Evolutionary conservation across 768 basidiomycete genomes (phyloP).

Genomic region (Naematelia encephala): DNA sequence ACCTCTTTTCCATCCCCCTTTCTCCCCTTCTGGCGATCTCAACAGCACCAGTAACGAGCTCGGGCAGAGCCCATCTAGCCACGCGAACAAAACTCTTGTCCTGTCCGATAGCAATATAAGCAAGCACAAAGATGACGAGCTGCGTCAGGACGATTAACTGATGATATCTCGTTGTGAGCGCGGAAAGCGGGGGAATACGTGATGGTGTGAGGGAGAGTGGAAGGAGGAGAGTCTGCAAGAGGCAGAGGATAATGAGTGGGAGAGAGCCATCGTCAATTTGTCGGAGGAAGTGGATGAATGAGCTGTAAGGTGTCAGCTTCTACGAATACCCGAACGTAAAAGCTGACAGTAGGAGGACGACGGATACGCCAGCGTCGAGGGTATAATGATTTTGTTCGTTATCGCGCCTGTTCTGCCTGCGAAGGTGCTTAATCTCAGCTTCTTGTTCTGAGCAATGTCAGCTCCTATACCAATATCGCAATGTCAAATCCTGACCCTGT

Average conservation of each 20-base stretch:
- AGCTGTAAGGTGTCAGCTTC: slow-evolving; percentile 11
- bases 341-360: slow-evolving; percentile 24
- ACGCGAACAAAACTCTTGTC: slow-evolving; percentile 10
- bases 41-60: slow-evolving; percentile 19
- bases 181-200: slow-evolving; percentile 7
- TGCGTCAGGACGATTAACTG: slow-evolving; percentile 22
- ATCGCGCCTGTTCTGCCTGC: slow-evolving; percentile 17
- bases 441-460: slow-evolving; percentile 28
- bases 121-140: slow-evolving; percentile 13
- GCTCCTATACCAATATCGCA: not conserved
- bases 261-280: slow-evolving; percentile 7
- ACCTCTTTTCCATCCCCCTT: slow-evolving; percentile 14
- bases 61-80: slow-evolving; percentile 29
- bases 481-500: not conserved
- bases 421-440: slow-evolving; percentile 23
- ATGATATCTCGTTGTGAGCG: slow-evolving; percentile 12
- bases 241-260: slow-evolving; percentile 10
- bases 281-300: slow-evolving; percentile 15
- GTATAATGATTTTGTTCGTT: slow-evolving; percentile 22
- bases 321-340: not conserved
- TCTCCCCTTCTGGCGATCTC: slow-evolving; percentile 30
- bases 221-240: slow-evolving; percentile 25
- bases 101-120: not conserved
- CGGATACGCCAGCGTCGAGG: slow-evolving; percentile 30
- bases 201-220: slow-evolving; percentile 34